Base-by-base conservation (phyloP, 208 protist species). In the Trypanosomatidae sp. region DNA sequence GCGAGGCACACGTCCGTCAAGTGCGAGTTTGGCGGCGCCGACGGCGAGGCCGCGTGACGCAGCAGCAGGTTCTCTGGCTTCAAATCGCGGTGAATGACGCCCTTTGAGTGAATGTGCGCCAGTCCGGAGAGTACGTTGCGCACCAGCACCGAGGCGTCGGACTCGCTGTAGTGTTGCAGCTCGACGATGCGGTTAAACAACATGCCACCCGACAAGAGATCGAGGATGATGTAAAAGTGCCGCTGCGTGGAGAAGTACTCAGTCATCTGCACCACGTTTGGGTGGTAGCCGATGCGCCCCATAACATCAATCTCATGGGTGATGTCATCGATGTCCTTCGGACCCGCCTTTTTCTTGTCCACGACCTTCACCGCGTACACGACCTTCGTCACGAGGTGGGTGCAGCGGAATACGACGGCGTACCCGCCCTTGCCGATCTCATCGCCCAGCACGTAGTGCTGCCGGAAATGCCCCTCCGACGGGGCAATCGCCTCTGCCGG, bases 51-150 rank as follows among this genome's bases (percentile, higher is more conserved):
- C 39, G 82, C 73, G 85, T 99, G 96, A 80, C 99, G 98, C 78
- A 99, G 99, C 83, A 99, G 98, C 47, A 99, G 89, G 74, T 99
- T 99, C 74, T 99, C 98, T 46, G 98, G 98, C 88, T 99, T 99
- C 36, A 99, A 88, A 79, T 99, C 99, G 59, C 99, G 88, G 82
- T 99, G 99, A 86, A 99, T 99, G 66, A 99, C 98, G 43, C 98
- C 98, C 52, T 93, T 98, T 47, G 92, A 96, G 82, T 99, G 98
- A 73, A 94, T 95, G 76, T 97, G 98, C 67, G 97, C 87, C 43
- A 99, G 83, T 22, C 96, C 94, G 58, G 87, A 83, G 76, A 98
- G 98, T 12, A 99, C 92, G 77, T 99, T 99, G 75, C 89, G 98
- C 52, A 99, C 86, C 59, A 99, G 87, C 72, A 99, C 97, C n/a